These are phyloP conservation scores for Globisporangium mamillatum DNA, from an alignment of 352 stramenopile genomes.

Conservation along the genomic window DNA sequence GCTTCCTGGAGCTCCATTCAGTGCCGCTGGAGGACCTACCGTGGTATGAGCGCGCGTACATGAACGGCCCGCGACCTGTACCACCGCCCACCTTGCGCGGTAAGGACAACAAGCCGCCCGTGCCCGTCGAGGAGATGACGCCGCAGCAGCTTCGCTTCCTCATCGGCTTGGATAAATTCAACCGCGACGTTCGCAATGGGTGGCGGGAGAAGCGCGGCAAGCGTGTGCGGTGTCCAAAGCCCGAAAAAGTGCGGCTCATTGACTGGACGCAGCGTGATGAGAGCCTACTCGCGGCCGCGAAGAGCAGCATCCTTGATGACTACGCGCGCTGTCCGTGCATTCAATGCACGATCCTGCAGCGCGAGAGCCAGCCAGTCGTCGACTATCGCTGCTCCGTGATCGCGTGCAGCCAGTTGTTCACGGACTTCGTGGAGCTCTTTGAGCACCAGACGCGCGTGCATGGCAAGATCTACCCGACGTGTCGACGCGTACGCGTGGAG, in stretches of 20 bases:
- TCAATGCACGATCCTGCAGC: conserved; percentile 11
- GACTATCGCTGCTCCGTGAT: conserved; percentile 14
- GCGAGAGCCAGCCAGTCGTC: not conserved
- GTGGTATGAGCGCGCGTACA: conserved; percentile 11
- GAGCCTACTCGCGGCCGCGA: conserved; percentile 1
- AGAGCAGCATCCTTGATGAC: not conserved
- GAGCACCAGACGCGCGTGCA: conserved; percentile 62
- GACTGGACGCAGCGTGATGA: conserved; percentile 14
- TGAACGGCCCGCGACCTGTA: not conserved
- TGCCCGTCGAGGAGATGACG: not conserved
- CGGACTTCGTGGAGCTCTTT: conserved; percentile 37
- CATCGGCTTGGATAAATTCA: not conserved
- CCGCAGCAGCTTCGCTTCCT: not conserved
- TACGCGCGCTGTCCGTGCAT: conserved; percentile 17
- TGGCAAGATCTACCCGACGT: conserved; percentile 37
- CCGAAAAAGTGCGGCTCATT: conserved; percentile 1
- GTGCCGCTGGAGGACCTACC: conserved; percentile 1
- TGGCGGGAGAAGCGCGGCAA: not conserved
- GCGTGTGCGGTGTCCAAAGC: not conserved
- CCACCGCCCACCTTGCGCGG: not conserved
- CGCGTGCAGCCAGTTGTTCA: conserved; percentile 30
- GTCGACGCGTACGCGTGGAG: conserved; percentile 33
- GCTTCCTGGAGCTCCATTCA: conserved; percentile 10
- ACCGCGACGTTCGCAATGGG: not conserved
- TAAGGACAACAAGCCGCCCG: not conserved